Evolutionary conservation across 495 filamentous ascomycete genomes (phyloP).

Genomic region (Oleoguttula mirabilis): DNA sequence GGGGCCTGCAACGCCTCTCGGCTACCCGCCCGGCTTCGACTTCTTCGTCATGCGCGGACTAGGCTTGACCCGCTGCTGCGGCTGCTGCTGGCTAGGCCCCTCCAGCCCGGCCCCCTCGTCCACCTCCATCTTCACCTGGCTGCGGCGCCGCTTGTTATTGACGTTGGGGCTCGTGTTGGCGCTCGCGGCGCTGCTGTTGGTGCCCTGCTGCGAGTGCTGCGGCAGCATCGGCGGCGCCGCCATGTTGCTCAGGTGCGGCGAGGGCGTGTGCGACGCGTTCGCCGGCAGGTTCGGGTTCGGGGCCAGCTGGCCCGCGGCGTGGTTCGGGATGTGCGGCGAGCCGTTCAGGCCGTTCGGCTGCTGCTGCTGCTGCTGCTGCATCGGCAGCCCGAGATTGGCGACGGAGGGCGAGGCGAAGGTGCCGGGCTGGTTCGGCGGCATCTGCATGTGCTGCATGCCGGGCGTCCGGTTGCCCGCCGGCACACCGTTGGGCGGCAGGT

Average conservation of each 20-base stretch:
- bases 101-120: slow-evolving; percentile 39
- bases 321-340: slow-evolving; percentile 39
- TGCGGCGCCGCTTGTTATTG: slow-evolving; percentile 64
- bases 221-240: slow-evolving; percentile 56
- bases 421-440: slow-evolving; percentile 7
- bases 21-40: slow-evolving; percentile 17
- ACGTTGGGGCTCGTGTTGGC: slow-evolving; percentile 69
- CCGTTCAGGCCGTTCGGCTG: slow-evolving; percentile 29
- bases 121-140: slow-evolving; percentile 63
- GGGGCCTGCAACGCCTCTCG: no score
- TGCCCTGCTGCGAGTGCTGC: slow-evolving; percentile 61
- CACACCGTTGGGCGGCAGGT: slow-evolving; percentile 20
- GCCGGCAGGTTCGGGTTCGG: slow-evolving; percentile 1
- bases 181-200: slow-evolving; percentile 54
- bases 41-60: slow-evolving; percentile 27
- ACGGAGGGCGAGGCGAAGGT: slow-evolving; percentile 48
- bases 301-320: background rate
- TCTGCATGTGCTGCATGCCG: slow-evolving; percentile 11
- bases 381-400: slow-evolving; percentile 42
- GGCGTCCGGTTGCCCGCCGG: slow-evolving; percentile 13
- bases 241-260: slow-evolving; percentile 42
- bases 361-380: no score
- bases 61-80: slow-evolving; percentile 35
- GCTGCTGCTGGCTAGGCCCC: slow-evolving; percentile 8
- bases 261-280: slow-evolving; percentile 26